Percentiles rank a stretch among this genome's conserved stretches.
These are phyloP conservation scores for Yamadazyma scolyti DNA, from an alignment of 805 yeast species.

Conservation along the genomic window DNA sequence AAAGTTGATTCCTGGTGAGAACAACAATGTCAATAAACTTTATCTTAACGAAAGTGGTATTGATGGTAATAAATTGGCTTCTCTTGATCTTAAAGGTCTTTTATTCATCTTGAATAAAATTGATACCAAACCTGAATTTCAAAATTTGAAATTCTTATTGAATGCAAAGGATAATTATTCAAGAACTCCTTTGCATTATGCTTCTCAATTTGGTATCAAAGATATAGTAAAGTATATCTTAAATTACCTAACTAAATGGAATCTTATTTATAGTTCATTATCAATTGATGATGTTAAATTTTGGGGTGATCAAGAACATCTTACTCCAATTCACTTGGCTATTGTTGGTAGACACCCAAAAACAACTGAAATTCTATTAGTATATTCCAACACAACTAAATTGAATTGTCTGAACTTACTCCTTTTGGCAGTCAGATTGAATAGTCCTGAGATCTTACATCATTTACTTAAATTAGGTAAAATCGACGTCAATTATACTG, in stretches of 20 bases:
- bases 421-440: constrained; percentile 64
- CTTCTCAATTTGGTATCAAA: constrained; percentile 80
- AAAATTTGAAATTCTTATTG: constrained; percentile 27
- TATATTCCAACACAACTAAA: constrained; percentile 37
- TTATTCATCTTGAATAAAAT: constrained; percentile 55
- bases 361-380: constrained; percentile 60
- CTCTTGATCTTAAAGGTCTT: constrained; percentile 45
- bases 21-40: constrained; percentile 21
- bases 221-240: constrained; percentile 58
- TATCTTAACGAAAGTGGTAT: constrained; percentile 28
- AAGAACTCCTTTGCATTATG: constrained; percentile 86
- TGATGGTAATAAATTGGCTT: constrained; percentile 11
- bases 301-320: constrained; percentile 78
- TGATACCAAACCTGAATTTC: constrained; percentile 7
- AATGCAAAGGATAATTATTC: constrained; percentile 69
- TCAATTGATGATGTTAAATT: constrained; percentile 52
- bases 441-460: constrained; percentile 53
- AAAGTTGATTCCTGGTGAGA: constrained; percentile 26
- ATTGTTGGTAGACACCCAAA: constrained; percentile 79
- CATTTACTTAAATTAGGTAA: constrained; percentile 53
- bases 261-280: constrained; percentile 41
- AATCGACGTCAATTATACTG: constrained; percentile 61
- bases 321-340: constrained; percentile 81
- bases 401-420: constrained; percentile 55
- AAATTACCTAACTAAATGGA: constrained; percentile 56